These are phyloP conservation scores for Nyctanthes arbortristis DNA, from an alignment of 257 asterid species.

Conservation along the genomic window DNA sequence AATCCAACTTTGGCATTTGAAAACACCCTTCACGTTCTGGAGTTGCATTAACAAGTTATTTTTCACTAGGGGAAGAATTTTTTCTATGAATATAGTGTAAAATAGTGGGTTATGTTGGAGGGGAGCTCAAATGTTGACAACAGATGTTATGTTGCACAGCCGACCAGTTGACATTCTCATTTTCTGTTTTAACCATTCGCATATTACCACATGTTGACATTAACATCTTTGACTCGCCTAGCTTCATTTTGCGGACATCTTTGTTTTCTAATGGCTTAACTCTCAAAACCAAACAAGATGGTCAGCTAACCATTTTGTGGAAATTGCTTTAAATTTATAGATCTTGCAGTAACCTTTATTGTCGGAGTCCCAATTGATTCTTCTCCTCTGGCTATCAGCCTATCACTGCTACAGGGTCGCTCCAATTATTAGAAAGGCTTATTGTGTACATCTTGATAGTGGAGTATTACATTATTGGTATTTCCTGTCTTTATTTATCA, in stretches of 20 bases:
- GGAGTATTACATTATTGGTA: neutral
- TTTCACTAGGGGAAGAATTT: neutral
- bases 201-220: too few relatives aligned
- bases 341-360: too few relatives aligned
- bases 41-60: conserved; percentile 11
- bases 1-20: conserved; percentile 1
- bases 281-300: too few relatives aligned
- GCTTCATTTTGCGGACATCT: too few relatives aligned
- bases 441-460: neutral
- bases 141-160: too few relatives aligned
- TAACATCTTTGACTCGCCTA: too few relatives aligned
- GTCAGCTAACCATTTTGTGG: too few relatives aligned
- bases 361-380: neutral
- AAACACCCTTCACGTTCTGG: conserved; percentile 2
- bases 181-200: too few relatives aligned
- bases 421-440: neutral
- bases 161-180: too few relatives aligned
- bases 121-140: too few relatives aligned
- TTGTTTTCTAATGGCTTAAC: too few relatives aligned
- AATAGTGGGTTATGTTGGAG: neutral
- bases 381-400: neutral
- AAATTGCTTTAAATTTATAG: too few relatives aligned
- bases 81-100: neutral
- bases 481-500: neutral
- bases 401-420: neutral